Base-by-base conservation (phyloP, 2,329 filamentous ascomycete genomes). In the Chalaropsis ovoidea region DNA sequence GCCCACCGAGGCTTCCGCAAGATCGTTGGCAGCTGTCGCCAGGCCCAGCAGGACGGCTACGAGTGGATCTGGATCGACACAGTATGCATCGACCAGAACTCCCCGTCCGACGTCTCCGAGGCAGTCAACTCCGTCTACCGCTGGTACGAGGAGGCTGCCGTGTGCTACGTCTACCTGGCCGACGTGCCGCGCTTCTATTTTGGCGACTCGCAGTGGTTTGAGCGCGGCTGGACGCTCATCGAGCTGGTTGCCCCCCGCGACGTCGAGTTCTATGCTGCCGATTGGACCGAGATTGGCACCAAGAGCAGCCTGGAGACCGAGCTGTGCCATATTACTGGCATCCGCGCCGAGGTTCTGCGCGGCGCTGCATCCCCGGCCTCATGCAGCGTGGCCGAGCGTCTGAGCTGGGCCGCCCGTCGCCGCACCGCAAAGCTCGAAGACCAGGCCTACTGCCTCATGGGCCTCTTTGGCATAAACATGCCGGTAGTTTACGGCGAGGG, bases 401-500 rank as follows among this genome's bases (percentile, higher is more conserved):
- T 73, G 69, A 70, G 68, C 35, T 73, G 72, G 72, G 72, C 71
- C 6, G 68, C 71, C 0, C 65, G 67, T 3, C 69, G 72, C 15
- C 43, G 69, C 17, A 72, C 72, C 0, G 70, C 71, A 0, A 68
- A 71, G 19, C 69, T 70, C 42, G 72, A 73, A 56, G 72, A 73
- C 58, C 68, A 71, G 19, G 72, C 72, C 5, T 73, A 73, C 47
- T 72, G 70, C n/a, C 69, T 73, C 1, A 7, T 73, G 27, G 72
- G 72, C 2, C 63, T 73, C 6, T 73, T 73, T 61, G 69, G 69
- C 35, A 65, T 73, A 45, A 73, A 73, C 62, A 71, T 73, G 68
- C 68, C 71, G 1, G 67, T 73, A 61, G 66, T 73, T 1, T 73
- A 73, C 15, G 72, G 72, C 6, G 72, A 73, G 56, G 72, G 72